A percentile compares a stretch with the other conserved stretches of the same genome.
These are phyloP conservation scores for Cercospora zeae-maydis DNA, from an alignment of 2,329 filamentous ascomycete genomes.

Conservation along the genomic window DNA sequence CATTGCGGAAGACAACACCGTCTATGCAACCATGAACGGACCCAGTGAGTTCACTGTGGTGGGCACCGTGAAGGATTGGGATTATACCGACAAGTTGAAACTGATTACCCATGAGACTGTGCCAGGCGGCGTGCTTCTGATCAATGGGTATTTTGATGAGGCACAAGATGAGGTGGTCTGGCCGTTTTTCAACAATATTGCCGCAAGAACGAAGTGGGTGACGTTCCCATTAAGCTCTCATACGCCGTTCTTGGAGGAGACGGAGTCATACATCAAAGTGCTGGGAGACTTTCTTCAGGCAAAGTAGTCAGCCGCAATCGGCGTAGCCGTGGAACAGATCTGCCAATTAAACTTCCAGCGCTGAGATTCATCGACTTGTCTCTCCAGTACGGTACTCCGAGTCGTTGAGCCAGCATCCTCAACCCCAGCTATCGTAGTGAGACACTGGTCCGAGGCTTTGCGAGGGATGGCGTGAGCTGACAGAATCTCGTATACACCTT, in stretches of 20 bases:
- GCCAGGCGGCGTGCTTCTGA: slow-evolving; percentile 33
- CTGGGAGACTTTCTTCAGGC: slow-evolving; percentile 20
- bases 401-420: neutral
- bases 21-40: slow-evolving; percentile 38
- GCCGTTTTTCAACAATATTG: slow-evolving; percentile 39
- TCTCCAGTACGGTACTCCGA: neutral
- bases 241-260: slow-evolving; percentile 40
- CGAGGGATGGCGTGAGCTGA: no score
- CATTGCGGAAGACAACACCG: slow-evolving; percentile 36
- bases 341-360: neutral
- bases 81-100: slow-evolving; percentile 34
- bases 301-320: neutral
- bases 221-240: slow-evolving; percentile 36
- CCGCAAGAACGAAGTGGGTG: slow-evolving; percentile 42
- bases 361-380: neutral
- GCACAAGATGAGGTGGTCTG: slow-evolving; percentile 36
- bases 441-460: neutral
- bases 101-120: slow-evolving; percentile 39
- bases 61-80: slow-evolving; percentile 43
- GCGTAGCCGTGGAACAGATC: neutral
- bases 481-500: no score
- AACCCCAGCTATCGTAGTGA: neutral
- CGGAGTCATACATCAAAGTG: slow-evolving; percentile 37
- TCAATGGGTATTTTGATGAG: slow-evolving; percentile 45
- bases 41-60: slow-evolving; percentile 37